phyloP scores from a whole-genome alignment of 495 filamentous ascomycete genomes.

The Aeminium ludgeri region DNA sequence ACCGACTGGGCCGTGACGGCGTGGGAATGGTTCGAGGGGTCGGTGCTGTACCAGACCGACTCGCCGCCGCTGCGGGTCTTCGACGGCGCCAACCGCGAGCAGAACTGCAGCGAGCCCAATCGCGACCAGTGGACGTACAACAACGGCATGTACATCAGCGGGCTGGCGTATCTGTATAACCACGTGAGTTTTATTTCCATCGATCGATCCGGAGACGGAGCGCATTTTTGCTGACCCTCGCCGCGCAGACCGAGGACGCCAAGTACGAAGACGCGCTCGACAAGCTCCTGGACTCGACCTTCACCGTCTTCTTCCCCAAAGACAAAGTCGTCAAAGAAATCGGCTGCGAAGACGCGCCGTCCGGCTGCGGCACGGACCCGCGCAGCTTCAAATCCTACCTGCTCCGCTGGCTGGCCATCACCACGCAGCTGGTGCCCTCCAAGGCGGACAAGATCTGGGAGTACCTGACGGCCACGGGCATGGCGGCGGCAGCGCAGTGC shows the following conservation, averaged over 20 bases:
- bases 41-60: constrained; percentile 40
- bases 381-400: constrained; percentile 61
- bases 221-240: too few species aligned
- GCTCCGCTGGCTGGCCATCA: constrained; percentile 56
- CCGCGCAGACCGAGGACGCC: neutral
- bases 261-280: constrained; percentile 17
- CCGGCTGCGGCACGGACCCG: constrained; percentile 7
- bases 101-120: constrained; percentile 31
- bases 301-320: constrained; percentile 22
- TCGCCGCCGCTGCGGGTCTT: constrained; percentile 47
- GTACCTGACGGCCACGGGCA: constrained; percentile 43
- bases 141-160: constrained; percentile 44
- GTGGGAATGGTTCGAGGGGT: constrained; percentile 54
- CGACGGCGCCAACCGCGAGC: constrained; percentile 42
- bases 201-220: neutral
- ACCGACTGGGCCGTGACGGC: constrained; percentile 42
- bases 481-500: constrained; percentile 50
- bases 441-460: constrained; percentile 43
- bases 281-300: constrained; percentile 19
- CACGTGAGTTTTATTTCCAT: neutral
- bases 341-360: constrained; percentile 6
- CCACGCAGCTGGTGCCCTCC: constrained; percentile 56
- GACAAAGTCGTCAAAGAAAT: constrained; percentile 13
- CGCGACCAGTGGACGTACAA: constrained; percentile 49
- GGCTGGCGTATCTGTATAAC: constrained; percentile 36